Percentiles rank a stretch among this genome's conserved stretches.
Conservation (phyloP, 352 stramenopile genomes). For the Pythium inflatum region DNA sequence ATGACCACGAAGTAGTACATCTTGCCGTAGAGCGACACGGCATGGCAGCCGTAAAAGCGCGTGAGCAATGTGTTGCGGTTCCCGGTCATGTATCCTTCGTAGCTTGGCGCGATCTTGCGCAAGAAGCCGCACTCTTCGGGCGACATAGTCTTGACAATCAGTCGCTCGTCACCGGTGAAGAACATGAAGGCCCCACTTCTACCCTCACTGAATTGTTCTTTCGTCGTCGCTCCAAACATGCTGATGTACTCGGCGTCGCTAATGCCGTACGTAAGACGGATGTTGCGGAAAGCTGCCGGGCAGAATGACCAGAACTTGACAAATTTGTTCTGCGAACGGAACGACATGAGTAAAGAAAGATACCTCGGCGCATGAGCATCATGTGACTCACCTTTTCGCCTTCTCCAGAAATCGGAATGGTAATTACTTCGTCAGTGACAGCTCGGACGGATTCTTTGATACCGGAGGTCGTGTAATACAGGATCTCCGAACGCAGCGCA, state of each 20-base stretch:
- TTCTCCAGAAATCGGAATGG: slow-evolving; percentile 82
- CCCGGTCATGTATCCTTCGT: slow-evolving; percentile 83
- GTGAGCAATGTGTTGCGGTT: slow-evolving; percentile 87
- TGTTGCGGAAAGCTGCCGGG: slow-evolving; percentile 83
- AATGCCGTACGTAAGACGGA: slow-evolving; percentile 84
- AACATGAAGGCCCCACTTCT: slow-evolving; percentile 93
- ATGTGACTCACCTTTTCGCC: slow-evolving; percentile 51
- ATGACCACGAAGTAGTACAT: slow-evolving; percentile 95
- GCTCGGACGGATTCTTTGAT: slow-evolving; percentile 87
- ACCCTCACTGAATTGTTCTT: slow-evolving; percentile 89
- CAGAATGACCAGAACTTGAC: slow-evolving; percentile 91
- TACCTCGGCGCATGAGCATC: neutral
- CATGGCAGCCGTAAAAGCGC: slow-evolving; percentile 90
- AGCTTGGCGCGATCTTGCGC: slow-evolving; percentile 84
- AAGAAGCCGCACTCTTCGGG: slow-evolving; percentile 86
- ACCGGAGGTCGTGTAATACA: slow-evolving; percentile 90
- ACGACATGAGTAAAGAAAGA: slow-evolving; percentile 1
- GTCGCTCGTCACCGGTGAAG: slow-evolving; percentile 85
- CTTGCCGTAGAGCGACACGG: slow-evolving; percentile 88
- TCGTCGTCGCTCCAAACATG: slow-evolving; percentile 85
- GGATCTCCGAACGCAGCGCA: slow-evolving; percentile 85
- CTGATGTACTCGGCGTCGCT: slow-evolving; percentile 80
- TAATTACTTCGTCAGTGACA: slow-evolving; percentile 72
- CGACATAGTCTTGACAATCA: slow-evolving; percentile 93
- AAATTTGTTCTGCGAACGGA: slow-evolving; percentile 54